Evolutionary conservation across 2,329 filamentous ascomycete genomes (phyloP), one percentile per base, ranked within the genome.

Genomic region (Pseudogymnoascus sp.): DNA sequence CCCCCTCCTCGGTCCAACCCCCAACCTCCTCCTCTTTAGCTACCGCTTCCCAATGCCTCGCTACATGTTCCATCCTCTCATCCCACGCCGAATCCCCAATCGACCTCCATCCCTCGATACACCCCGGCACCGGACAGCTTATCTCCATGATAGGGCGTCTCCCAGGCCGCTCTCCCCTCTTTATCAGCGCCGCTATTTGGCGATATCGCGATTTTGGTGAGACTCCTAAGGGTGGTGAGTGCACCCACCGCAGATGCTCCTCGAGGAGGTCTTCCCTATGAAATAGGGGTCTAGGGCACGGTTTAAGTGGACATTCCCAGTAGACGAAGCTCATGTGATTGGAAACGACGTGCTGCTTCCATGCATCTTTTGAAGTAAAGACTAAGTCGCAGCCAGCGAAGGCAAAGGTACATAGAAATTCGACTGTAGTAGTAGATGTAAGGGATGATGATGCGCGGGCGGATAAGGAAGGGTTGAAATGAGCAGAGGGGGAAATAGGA

Each of bases 181-280:
- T n/a, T 9, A n/a, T 21, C 39, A 45, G 39, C 39, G 12, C 39
- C 39, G 39, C 39, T 9, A 41, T 23, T 4, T 26, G n/a, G n/a
- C 13, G 13, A n/a, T 3, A 26, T n/a, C 21, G n/a, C n/a, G n/a
- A n/a, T n/a, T n/a, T n/a, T n/a, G n/a, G n/a, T n/a, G n/a, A n/a
- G n/a, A n/a, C n/a, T n/a, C n/a, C n/a, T n/a, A n/a, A n/a, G n/a
- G n/a, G n/a, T n/a, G 82, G 79, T 0, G 81, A 77, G 70, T 96
- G 92, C 89, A 95, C 95, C 56, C 92, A 86, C 5, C 89, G 82
- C 2, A 92, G 79, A 69, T 96, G 92, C 68, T 95, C 90, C 0
- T 87, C 90, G 74, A 92, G 96, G 9, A 96, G 82, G 68, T 96
- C 92, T 71, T 95, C 95, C 68, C 91, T 87, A 73, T 95, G 95